Conservation (phyloP, 1,284 basidiomycete species). For the Marasmius tenuissimus region DNA sequence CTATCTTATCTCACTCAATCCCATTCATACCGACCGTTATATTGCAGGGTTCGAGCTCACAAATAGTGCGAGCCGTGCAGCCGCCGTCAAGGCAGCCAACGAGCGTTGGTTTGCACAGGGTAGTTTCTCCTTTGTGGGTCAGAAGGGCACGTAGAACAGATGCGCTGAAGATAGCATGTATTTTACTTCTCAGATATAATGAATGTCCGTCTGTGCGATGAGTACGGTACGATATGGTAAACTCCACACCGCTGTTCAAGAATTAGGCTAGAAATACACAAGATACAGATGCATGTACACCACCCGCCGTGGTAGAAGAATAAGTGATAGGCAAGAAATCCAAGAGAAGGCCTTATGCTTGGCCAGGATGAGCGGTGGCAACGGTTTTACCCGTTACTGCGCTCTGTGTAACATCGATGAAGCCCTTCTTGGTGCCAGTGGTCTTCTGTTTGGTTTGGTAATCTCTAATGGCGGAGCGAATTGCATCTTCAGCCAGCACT, state of each 20-base stretch:
- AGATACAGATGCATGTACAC: constrained; percentile 8
- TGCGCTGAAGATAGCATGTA: too few species aligned
- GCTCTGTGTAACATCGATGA: constrained; percentile 78
- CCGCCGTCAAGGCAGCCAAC: constrained; percentile 88
- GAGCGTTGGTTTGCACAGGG: constrained; percentile 90
- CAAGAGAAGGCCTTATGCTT: constrained; percentile 20
- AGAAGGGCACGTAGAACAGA: constrained; percentile 39
- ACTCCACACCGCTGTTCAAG: neutral
- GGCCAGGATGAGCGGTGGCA: constrained; percentile 60
- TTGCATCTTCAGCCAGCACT: constrained; percentile 98
- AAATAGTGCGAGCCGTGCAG: constrained; percentile 76
- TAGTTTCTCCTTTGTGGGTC: constrained; percentile 78
- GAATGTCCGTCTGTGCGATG: neutral
- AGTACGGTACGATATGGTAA: too few species aligned
- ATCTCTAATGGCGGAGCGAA: constrained; percentile 92
- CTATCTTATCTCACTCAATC: constrained; percentile 1
- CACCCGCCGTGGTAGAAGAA: neutral
- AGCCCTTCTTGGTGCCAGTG: constrained; percentile 53
- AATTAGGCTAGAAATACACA: constrained; percentile 6
- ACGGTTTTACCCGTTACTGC: constrained; percentile 65
- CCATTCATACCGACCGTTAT: constrained; percentile 14
- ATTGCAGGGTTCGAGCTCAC: constrained; percentile 81
- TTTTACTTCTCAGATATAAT: neutral
- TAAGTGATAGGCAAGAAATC: neutral
- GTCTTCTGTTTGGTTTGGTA: constrained; percentile 79